Percentiles rank a stretch among this genome's conserved stretches.
Evolutionary conservation across 139 green algal species (phyloP).

Genomic region (Chlamydomonas schloesseri): DNA sequence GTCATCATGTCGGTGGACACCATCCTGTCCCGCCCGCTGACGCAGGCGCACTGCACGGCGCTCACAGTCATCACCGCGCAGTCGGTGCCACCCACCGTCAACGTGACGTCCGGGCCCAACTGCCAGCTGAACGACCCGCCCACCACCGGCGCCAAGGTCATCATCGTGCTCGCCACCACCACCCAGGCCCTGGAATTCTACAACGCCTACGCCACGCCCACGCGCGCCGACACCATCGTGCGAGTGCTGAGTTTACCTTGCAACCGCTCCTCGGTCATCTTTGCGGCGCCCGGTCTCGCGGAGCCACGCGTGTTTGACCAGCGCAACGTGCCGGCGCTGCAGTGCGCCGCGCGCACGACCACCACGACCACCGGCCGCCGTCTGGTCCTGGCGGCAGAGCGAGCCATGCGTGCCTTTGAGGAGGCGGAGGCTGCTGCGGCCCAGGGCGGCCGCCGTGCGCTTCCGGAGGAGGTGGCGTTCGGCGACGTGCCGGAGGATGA

Average conservation of each 20-base stretch:
- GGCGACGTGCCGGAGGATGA: neutral
- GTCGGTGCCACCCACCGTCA: conserved; percentile 6
- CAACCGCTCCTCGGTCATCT: conserved; percentile 39
- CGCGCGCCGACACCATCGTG: conserved; percentile 32
- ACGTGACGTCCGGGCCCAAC: conserved; percentile 24
- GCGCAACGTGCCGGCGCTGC: conserved; percentile 36
- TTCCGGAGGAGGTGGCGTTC: neutral
- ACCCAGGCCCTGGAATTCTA: conserved; percentile 24
- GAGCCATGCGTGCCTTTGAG: neutral
- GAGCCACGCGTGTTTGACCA: conserved; percentile 42
- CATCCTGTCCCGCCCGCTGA: conserved; percentile 1
- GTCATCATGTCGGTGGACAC: conserved; percentile 40
- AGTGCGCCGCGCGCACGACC: neutral
- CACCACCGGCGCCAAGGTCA: conserved; percentile 43
- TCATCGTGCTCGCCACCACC: conserved; percentile 5
- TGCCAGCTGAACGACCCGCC: conserved; percentile 40
- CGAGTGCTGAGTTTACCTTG: conserved; percentile 13
- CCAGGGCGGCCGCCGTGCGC: neutral
- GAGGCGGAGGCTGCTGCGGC: neutral
- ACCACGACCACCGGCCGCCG: neutral
- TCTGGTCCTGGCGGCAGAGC: neutral
- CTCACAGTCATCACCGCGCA: conserved; percentile 28
- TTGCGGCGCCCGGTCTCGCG: conserved; percentile 21
- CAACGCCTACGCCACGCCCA: conserved; percentile 32
- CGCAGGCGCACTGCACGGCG: conserved; percentile 7